phyloP scores from a whole-genome alignment of 768 basidiomycete species.

The Mrakia blollopis region DNA sequence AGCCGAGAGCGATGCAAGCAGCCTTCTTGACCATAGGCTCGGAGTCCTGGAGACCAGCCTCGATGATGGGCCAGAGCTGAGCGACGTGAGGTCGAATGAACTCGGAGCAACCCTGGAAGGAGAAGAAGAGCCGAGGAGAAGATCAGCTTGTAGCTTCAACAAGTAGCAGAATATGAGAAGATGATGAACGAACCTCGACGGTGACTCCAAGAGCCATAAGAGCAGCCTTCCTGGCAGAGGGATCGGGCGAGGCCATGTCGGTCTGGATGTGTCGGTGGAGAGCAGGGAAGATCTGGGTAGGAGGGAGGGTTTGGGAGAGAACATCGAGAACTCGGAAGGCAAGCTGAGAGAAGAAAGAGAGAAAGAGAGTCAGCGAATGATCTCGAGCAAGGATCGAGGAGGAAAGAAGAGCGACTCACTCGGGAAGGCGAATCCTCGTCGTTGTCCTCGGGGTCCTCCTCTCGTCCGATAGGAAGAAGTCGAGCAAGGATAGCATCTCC shows the following conservation, averaged over 20 bases:
- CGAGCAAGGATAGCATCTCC: slow-evolving; percentile 81
- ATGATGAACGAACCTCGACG: slow-evolving; percentile 63
- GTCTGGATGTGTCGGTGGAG: slow-evolving; percentile 74
- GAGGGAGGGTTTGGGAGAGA: slow-evolving; percentile 85
- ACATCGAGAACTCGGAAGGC: slow-evolving; percentile 92
- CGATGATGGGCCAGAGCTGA: slow-evolving; percentile 90
- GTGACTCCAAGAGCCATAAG: slow-evolving; percentile 92
- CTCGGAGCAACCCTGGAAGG: slow-evolving; percentile 75
- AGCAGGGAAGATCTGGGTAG: slow-evolving; percentile 90
- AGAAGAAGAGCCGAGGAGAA: not conserved
- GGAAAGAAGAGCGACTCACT: slow-evolving; percentile 50
- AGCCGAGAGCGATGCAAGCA: slow-evolving; percentile 90
- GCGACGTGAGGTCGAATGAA: slow-evolving; percentile 89
- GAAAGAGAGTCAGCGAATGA: not conserved
- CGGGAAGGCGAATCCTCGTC: slow-evolving; percentile 66
- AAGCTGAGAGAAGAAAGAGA: slow-evolving; percentile 51
- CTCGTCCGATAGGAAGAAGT: slow-evolving; percentile 88
- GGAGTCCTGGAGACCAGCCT: slow-evolving; percentile 74
- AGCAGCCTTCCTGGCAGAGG: slow-evolving; percentile 77
- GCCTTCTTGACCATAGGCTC: slow-evolving; percentile 88
- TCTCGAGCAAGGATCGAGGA: not conserved
- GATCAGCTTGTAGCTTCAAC: not conserved
- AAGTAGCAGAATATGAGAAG: not conserved
- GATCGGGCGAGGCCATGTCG: slow-evolving; percentile 76
- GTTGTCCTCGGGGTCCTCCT: slow-evolving; percentile 81